Base-by-base conservation (phyloP, 2,329 filamentous ascomycete genomes). In the Apiospora saccharicola region DNA sequence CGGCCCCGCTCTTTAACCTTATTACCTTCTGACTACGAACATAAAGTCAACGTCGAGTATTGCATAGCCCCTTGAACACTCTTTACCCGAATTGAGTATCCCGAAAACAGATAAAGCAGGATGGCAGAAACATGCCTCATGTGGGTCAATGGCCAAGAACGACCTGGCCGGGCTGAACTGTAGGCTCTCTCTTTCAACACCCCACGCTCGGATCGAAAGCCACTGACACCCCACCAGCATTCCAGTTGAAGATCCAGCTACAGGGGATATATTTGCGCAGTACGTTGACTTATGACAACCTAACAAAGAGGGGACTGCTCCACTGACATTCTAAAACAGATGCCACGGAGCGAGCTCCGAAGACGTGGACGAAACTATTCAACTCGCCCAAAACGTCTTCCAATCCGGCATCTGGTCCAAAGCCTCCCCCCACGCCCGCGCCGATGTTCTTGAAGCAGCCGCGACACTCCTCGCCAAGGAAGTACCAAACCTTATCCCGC, bases 381-480 rank as follows among this genome's bases (percentile, higher is more conserved):
- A 78, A 37, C 73, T 78, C 6, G 87, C 86, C 51, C 84, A 89
- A 70, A 75, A 76, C 13, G 79, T 81, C 34, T 90, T 89, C 82
- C 81, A 83, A 67, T 82, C 82, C 0, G 89, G 89, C 24, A 71
- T 83, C 47, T 92, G 90, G 90, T 90, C 90, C 3, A 85, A 82
- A 70, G 84, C 86, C 2, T 83, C 90, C 3, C 85, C 88, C 22
- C 87, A 91, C 69, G 77, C 83, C 13, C 89, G 91, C 30, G 92
- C 90, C 72, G 86, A 89, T 26, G 88, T 92, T 10, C 85, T 93
- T 16, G 90, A 92, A 70, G 87, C 83, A 70, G 87, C 89, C 12
- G 90, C 91, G 0, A 78, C 80, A 0, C 83, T 91, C 0, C 84
- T 93, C 3, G 83, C 85, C 1, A 78, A 80, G 0, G 83, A 86